These are phyloP conservation scores for Skeletonema grethae DNA, from an alignment of 108 stramenopile genomes.

Conservation along the genomic window DNA sequence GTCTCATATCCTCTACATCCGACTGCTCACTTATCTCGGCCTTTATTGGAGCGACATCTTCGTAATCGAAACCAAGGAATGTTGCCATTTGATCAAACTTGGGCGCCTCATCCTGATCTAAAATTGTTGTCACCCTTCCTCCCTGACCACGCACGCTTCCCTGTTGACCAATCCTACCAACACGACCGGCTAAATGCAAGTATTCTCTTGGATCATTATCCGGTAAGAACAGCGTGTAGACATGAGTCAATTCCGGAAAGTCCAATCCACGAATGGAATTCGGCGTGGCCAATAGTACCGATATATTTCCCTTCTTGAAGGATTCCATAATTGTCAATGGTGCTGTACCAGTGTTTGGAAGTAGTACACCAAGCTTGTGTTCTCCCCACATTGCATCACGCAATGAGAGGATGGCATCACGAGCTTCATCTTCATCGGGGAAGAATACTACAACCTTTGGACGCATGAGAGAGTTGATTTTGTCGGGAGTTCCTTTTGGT, in stretches of 20 bases:
- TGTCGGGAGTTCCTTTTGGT: slow-evolving; percentile 13
- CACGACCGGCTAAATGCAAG: slow-evolving; percentile 83
- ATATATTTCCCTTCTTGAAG: slow-evolving; percentile 70
- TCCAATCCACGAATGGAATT: slow-evolving; percentile 85
- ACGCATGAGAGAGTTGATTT: slow-evolving; percentile 35
- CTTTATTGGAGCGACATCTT: slow-evolving; percentile 56
- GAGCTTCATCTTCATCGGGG: slow-evolving; percentile 76
- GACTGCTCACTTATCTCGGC: slow-evolving; percentile 42
- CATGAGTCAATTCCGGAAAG: slow-evolving; percentile 80
- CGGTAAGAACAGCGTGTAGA: slow-evolving; percentile 83
- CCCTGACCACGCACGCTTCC: slow-evolving; percentile 68
- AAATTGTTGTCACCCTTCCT: slow-evolving; percentile 73
- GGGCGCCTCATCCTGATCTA: slow-evolving; percentile 61
- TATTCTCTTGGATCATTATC: slow-evolving; percentile 86
- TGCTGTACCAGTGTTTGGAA: slow-evolving; percentile 73
- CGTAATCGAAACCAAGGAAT: slow-evolving; percentile 71
- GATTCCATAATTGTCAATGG: slow-evolving; percentile 76
- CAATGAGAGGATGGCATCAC: slow-evolving; percentile 54
- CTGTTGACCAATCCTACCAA: slow-evolving; percentile 85
- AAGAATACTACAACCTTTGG: slow-evolving; percentile 86
- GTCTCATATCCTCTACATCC: slow-evolving; percentile 71
- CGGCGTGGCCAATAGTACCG: slow-evolving; percentile 80
- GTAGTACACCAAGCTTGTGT: slow-evolving; percentile 70
- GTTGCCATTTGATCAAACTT: slow-evolving; percentile 71
- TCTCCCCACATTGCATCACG: slow-evolving; percentile 87